Evolutionary conservation across 345 rosid genomes (phyloP).

Genomic region (Odontarrhena argentea): DNA sequence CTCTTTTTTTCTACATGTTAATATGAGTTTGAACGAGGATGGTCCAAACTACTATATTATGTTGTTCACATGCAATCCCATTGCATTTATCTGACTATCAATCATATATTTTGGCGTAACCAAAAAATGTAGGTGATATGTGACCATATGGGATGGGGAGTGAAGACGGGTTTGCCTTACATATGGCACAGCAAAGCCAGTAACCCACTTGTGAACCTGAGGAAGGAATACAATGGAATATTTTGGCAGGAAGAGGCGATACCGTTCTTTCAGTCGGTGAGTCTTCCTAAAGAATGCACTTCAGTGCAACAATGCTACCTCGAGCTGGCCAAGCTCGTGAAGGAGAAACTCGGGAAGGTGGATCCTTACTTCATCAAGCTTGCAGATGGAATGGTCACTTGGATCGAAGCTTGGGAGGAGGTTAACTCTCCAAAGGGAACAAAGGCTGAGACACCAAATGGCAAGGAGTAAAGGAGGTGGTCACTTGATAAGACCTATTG

Average conservation of each 20-base stretch:
- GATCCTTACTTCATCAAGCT: constrained; percentile 78
- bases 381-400: constrained; percentile 77
- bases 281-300: constrained; percentile 72
- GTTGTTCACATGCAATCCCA: constrained; percentile 11
- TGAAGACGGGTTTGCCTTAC: constrained; percentile 86
- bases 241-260: constrained; percentile 88
- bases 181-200: constrained; percentile 93
- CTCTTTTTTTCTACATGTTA: neutral
- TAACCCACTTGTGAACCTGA: constrained; percentile 80
- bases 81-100: neutral
- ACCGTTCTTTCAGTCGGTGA: constrained; percentile 70
- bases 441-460: constrained; percentile 13
- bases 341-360: constrained; percentile 63
- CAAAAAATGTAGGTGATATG: constrained; percentile 61
- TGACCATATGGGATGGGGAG: constrained; percentile 80
- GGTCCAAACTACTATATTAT: neutral
- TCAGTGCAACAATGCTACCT: constrained; percentile 75
- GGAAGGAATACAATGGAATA: constrained; percentile 82
- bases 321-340: constrained; percentile 73
- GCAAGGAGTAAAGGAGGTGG: constrained; percentile 21
- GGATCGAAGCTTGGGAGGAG: constrained; percentile 91
- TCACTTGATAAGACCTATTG: neutral
- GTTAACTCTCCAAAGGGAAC: constrained; percentile 50
- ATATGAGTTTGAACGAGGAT: neutral
- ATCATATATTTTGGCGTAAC: neutral